Evolutionary conservation across 495 filamentous ascomycete species (phyloP).

Genomic region (Podospora tetraspora): DNA sequence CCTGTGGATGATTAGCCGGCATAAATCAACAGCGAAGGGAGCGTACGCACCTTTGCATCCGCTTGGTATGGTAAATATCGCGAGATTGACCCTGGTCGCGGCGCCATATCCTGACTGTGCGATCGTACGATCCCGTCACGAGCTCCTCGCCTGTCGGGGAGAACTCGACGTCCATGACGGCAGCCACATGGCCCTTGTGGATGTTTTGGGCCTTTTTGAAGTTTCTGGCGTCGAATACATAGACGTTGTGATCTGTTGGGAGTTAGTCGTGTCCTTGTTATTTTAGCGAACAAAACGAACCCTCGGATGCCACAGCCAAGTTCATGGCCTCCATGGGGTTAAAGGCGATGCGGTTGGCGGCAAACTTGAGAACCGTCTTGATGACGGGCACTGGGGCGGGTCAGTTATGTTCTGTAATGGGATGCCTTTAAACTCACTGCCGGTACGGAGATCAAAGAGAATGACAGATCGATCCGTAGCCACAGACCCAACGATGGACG

Average conservation of each 20-base stretch:
- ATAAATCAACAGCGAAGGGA: neutral
- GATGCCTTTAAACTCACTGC: neutral
- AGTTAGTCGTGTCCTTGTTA: neutral
- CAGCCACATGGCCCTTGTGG: conserved; percentile 92
- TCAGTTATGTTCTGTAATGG: neutral
- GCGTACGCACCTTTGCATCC: conserved; percentile 68
- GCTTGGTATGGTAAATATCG: conserved; percentile 95
- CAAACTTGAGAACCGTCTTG: conserved; percentile 71
- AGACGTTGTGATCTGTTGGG: conserved; percentile 20
- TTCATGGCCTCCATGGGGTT: conserved; percentile 69
- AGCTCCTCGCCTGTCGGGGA: conserved; percentile 92
- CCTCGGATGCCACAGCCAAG: conserved; percentile 35
- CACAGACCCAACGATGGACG: conserved; percentile 76
- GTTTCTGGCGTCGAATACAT: conserved; percentile 34
- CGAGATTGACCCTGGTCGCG: conserved; percentile 74
- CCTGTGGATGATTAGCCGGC: neutral
- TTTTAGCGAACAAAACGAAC: neutral
- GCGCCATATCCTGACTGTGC: conserved; percentile 63
- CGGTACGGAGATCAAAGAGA: conserved; percentile 78
- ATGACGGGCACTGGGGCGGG: conserved; percentile 53
- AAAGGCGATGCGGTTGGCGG: conserved; percentile 82
- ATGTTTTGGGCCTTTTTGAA: conserved; percentile 64
- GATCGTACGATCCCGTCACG: conserved; percentile 73
- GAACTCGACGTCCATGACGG: conserved; percentile 96
- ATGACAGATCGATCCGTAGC: conserved; percentile 82